Conservation (phyloP, 2,329 filamentous ascomycete species). For the Colletotrichum aenigma region DNA sequence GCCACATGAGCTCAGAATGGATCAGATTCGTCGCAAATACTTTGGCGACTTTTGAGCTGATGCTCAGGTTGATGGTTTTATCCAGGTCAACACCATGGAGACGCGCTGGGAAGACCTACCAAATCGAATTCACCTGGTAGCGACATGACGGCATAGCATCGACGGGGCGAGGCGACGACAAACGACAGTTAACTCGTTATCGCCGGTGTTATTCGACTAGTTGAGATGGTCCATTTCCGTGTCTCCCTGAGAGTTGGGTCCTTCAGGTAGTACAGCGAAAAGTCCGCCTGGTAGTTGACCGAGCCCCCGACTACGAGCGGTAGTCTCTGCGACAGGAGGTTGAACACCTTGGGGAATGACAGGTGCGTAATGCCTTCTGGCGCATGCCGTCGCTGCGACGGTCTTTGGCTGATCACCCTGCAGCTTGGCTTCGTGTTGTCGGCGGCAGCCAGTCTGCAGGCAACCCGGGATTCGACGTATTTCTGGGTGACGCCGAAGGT, state of each 20-base stretch:
- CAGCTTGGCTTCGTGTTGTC: neutral
- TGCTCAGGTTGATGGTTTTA: neutral
- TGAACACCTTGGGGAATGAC: neutral
- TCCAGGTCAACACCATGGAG: neutral
- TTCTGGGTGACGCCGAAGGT: neutral
- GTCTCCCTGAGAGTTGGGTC: neutral
- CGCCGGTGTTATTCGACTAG: neutral
- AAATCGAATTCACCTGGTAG: neutral
- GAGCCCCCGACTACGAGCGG: conserved; percentile 33
- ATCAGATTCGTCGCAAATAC: conserved; percentile 20
- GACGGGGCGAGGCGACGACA: neutral
- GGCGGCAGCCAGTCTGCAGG: neutral
- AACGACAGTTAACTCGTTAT: rapidly evolving
- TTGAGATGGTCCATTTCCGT: neutral
- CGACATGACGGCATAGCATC: neutral
- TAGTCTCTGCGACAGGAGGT: neutral
- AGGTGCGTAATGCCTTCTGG: neutral
- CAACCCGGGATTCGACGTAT: neutral
- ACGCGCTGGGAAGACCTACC: neutral
- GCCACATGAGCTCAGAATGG: conserved; percentile 23
- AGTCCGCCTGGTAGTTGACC: neutral
- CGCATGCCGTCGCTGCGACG: neutral
- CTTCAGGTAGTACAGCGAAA: neutral
- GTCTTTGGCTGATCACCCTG: neutral
- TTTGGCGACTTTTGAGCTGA: conserved; percentile 20